phyloP scores from a whole-genome alignment of 2,329 filamentous ascomycete genomes.

The Myrmaecium sp. region DNA sequence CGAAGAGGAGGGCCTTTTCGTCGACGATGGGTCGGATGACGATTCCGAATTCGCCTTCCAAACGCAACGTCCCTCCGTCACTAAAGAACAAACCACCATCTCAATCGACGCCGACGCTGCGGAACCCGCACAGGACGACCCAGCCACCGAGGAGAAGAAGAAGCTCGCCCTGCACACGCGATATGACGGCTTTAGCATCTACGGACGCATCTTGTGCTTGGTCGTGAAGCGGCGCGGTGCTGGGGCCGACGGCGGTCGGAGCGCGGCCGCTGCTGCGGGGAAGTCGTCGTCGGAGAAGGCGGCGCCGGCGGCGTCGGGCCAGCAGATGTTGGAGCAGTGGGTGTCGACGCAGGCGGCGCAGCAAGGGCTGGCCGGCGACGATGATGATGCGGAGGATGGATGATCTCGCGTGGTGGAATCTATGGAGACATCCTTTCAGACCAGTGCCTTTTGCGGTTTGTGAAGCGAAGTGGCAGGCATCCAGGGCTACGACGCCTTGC shows the following conservation, averaged over 20 bases:
- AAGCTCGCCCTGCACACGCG: slow-evolving; percentile 72
- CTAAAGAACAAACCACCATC: no score
- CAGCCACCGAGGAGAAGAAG: slow-evolving; percentile 74
- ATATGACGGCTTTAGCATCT: slow-evolving; percentile 93
- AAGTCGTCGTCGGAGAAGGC: slow-evolving; percentile 6
- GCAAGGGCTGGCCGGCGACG: slow-evolving; percentile 15
- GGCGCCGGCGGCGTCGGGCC: slow-evolving; percentile 12
- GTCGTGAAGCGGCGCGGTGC: slow-evolving; percentile 59
- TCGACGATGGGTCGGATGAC: slow-evolving; percentile 6
- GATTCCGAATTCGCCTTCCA: no score
- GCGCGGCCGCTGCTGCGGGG: slow-evolving; percentile 6
- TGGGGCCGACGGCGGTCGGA: slow-evolving; percentile 15
- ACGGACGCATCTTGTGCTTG: slow-evolving; percentile 79
- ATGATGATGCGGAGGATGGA: slow-evolving; percentile 16
- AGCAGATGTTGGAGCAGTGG: slow-evolving; percentile 25
- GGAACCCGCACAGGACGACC: slow-evolving; percentile 9
- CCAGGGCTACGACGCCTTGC: no score
- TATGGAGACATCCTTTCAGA: no score
- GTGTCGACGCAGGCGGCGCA: slow-evolving; percentile 25
- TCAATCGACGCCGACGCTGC: slow-evolving; percentile 8
- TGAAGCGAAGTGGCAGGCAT: no score
- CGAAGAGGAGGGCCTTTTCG: slow-evolving; percentile 15
- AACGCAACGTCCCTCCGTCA: slow-evolving; percentile 2
- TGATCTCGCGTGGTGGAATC: no score
- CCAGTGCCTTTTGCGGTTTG: no score